A percentile compares a stretch with the other conserved stretches of the same genome.
phyloP scores from a whole-genome alignment of 805 yeast species.

The Ogataea philodendri region DNA sequence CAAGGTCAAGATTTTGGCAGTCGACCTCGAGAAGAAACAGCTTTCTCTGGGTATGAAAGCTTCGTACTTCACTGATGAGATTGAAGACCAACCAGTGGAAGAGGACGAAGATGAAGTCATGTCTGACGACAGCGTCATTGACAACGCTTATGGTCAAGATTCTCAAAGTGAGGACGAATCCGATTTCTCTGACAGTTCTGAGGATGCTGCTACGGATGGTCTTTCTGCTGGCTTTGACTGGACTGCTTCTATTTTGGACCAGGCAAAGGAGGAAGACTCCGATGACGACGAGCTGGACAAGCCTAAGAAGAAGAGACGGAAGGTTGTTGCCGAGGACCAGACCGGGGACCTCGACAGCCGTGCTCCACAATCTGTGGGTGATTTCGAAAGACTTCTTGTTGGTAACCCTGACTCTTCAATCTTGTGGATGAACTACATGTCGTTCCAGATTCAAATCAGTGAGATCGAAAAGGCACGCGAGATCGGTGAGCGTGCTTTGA shows the following conservation, averaged over 20 bases:
- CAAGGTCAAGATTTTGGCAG: slow-evolving; percentile 71
- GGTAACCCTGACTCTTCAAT: slow-evolving; percentile 94
- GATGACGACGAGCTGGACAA: slow-evolving; percentile 48
- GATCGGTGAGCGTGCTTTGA: slow-evolving; percentile 87
- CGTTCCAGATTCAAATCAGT: slow-evolving; percentile 92
- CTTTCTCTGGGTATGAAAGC: slow-evolving; percentile 93
- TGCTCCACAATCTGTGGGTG: slow-evolving; percentile 88
- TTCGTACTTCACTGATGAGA: slow-evolving; percentile 60
- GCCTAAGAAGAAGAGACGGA: slow-evolving; percentile 41
- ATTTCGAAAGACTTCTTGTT: slow-evolving; percentile 86
- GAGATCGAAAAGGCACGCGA: slow-evolving; percentile 94
- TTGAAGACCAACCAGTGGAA: slow-evolving; percentile 32
- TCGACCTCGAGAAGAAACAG: slow-evolving; percentile 65
- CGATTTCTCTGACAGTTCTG: slow-evolving; percentile 25
- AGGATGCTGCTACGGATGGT: slow-evolving; percentile 44
- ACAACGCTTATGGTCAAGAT: slow-evolving; percentile 33
- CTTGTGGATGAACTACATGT: slow-evolving; percentile 97
- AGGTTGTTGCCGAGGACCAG: slow-evolving; percentile 60
- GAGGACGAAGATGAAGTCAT: slow-evolving; percentile 31
- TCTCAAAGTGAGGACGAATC: slow-evolving; percentile 25
- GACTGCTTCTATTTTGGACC: slow-evolving; percentile 88
- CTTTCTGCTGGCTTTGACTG: slow-evolving; percentile 91
- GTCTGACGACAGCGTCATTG: slow-evolving; percentile 29
- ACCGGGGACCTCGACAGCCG: slow-evolving; percentile 81
- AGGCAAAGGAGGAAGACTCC: slow-evolving; percentile 57